Evolutionary conservation across 2,329 filamentous ascomycete genomes (phyloP), one percentile per base, ranked within the genome.

Genomic region (Aspergillus sp.): DNA sequence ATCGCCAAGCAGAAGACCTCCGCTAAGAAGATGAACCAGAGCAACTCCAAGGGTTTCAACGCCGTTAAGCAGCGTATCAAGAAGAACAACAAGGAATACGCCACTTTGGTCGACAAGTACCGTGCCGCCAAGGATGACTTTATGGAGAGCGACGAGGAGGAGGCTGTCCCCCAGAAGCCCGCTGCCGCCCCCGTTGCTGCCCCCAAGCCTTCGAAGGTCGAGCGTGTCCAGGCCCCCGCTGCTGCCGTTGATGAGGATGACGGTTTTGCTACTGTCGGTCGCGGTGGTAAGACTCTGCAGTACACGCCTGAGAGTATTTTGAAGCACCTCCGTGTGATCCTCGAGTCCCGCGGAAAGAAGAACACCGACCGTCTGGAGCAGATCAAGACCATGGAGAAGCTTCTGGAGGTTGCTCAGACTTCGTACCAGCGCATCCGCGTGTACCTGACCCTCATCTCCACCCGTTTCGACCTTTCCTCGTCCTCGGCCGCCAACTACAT

Each of bases 291-390:
- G 70, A 83, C 88, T 45, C 78, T 97, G 49, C 84, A 88, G 62
- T 97, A 95, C 72, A 98, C 94, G 10, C 87, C 91, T 19, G 93
- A 98, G 76, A 93, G 90, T 70, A 98, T 98, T 65, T 86, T 97
- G 70, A 98, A 98, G 79, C 90, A 97, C 71, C 80, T 98, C 45
- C 84, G 91, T 49, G 82, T 84, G 45, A 97, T 98, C 64, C 79
- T 97, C 66, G 93, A 98, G 76, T 90, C 91, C 50, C 83, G 93
- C 76, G 93, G 93, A 68, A 94, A 95, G 79, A 98, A 98, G 82
- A 97, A 97, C 78, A 96, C 93, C 56, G 93, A 98, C 70, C 85
- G 90, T 43, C 67, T 82, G 42, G 93, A 98, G 74, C 93, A 98
- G 74, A 97, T 98, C 72, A 85, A 86, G 71, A 85, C 91, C 45